phyloP scores from a whole-genome alignment of 2,329 filamentous ascomycete genomes.

The Fusarium sp. region DNA sequence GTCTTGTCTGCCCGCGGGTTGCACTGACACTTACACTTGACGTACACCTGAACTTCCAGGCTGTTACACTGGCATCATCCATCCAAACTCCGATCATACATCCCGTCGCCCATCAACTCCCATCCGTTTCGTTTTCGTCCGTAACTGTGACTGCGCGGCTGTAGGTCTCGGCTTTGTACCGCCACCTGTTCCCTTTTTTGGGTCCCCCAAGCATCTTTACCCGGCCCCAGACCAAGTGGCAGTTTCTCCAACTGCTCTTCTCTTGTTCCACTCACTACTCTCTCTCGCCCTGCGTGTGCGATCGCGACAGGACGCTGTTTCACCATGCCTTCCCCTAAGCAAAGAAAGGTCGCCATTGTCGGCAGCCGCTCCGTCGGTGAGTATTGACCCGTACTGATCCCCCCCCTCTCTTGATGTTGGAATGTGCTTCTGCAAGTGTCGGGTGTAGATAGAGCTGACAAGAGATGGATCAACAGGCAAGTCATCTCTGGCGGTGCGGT shows the following conservation, averaged over 20 bases:
- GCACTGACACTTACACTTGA: conserved; percentile 27
- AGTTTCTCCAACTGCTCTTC: background rate
- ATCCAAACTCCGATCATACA: background rate
- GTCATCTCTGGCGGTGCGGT: conserved; percentile 95
- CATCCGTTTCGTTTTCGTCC: conserved; percentile 4
- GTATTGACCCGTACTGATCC: conserved; percentile 33
- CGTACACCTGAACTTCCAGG: conserved; percentile 33
- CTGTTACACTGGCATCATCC: conserved; percentile 30
- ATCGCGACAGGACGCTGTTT: conserved; percentile 20
- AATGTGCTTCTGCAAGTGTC: background rate
- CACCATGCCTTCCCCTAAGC: conserved; percentile 67
- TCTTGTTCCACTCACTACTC: conserved; percentile 25
- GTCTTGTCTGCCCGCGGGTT: background rate
- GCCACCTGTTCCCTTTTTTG: conserved; percentile 14
- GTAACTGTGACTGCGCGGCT: background rate
- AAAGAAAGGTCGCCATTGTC: conserved; percentile 94
- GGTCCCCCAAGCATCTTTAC: background rate
- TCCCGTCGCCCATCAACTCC: conserved; percentile 29
- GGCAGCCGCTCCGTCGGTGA: conserved; percentile 84
- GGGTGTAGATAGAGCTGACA: conserved; percentile 13
- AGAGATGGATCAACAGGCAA: conserved; percentile 69
- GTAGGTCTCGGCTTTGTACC: conserved; percentile 5
- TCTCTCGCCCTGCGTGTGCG: conserved; percentile 6
- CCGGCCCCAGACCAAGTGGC: background rate
- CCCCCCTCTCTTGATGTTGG: background rate